Conservation (phyloP, 257 asterid genomes). For the Linderniella brevidens region DNA sequence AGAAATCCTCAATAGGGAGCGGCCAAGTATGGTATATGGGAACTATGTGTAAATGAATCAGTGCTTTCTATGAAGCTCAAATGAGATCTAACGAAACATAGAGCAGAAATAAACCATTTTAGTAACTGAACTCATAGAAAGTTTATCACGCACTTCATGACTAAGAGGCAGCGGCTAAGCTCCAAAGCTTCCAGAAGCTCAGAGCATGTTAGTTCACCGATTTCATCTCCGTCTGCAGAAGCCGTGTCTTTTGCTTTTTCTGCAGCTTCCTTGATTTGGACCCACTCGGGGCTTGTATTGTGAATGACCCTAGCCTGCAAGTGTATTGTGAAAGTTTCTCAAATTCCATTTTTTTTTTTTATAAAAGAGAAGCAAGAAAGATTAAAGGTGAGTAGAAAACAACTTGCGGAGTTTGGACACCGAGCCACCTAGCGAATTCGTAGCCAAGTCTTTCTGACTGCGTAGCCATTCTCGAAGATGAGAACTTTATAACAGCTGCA, state of each 20-base stretch:
- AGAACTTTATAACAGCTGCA: constrained; percentile 90
- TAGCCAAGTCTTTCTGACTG: constrained; percentile 97
- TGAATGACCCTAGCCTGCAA: constrained; percentile 88
- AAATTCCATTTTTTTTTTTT: constrained; percentile 10
- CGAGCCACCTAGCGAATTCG: constrained; percentile 98
- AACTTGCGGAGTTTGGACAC: constrained; percentile 96
- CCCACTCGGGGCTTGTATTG: constrained; percentile 81
- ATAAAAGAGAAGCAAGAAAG: constrained; percentile 15
- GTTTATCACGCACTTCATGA: constrained; percentile 53
- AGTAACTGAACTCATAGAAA: too few species aligned
- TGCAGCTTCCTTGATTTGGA: constrained; percentile 83
- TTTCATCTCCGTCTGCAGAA: constrained; percentile 60
- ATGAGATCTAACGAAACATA: too few species aligned
- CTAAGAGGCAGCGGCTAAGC: constrained; percentile 87
- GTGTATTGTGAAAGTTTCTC: background rate
- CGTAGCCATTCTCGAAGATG: constrained; percentile 98
- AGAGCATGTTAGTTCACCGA: constrained; percentile 83
- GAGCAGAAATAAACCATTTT: too few species aligned
- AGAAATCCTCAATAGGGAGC: too few species aligned
- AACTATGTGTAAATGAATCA: too few species aligned
- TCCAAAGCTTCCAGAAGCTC: constrained; percentile 99
- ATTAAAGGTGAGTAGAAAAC: constrained; percentile 18
- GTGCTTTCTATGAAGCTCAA: too few species aligned
- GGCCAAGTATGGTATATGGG: too few species aligned
- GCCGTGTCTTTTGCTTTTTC: constrained; percentile 80